Base-by-base conservation (phyloP, 2,329 filamentous ascomycete genomes). In the Exophiala spinifera region DNA sequence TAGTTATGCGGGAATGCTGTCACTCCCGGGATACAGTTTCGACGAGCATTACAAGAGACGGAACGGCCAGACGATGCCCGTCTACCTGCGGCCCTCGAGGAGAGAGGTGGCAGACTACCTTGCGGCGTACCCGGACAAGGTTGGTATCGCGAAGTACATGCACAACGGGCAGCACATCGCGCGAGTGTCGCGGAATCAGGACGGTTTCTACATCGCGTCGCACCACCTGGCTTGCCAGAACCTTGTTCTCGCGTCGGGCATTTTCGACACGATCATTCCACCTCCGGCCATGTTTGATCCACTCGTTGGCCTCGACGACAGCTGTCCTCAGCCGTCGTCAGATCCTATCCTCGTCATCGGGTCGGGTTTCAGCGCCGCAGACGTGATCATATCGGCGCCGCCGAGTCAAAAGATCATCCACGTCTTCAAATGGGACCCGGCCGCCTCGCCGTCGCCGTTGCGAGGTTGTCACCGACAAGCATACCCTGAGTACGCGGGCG, bases 1-100 rank as follows among this genome's bases (percentile, higher is more conserved):
- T 66, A 84, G 81, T 65, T 84, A 85, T 69, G 80, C 81, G 2
- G 80, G 82, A 54, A 80, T 83, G 76, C 71, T 85, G 5, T 83
- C 79, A 13, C 69, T 85, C 21, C 82, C 82, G 0, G 81, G 79
- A 0, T 84, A 83, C 64, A 77, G 76, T 4, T 82, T 82, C 61
- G 72, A 74, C 1, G 75, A 81, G 8, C 78, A 84, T 63, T 73
- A 80, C 57, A 69, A 68, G 23, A 69, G 64, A 46, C 67, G 60
- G 2, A 69, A 73, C 40, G 74, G 74, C 21, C 67, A 70, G 34
- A 63, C 69, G 13, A 64, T 79, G 28, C 74, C 78, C 4, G 70
- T 80, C 15, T 81, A 81, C 58, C 76, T 79, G 25, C 72, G 82
- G 17, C 82, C 81, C 4, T 79, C 79, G 1, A 70, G 81, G 47